These are phyloP conservation scores for Coemansia sp. DNA, from an alignment of 192 early-diverging fungal species.

Conservation along the genomic window DNA sequence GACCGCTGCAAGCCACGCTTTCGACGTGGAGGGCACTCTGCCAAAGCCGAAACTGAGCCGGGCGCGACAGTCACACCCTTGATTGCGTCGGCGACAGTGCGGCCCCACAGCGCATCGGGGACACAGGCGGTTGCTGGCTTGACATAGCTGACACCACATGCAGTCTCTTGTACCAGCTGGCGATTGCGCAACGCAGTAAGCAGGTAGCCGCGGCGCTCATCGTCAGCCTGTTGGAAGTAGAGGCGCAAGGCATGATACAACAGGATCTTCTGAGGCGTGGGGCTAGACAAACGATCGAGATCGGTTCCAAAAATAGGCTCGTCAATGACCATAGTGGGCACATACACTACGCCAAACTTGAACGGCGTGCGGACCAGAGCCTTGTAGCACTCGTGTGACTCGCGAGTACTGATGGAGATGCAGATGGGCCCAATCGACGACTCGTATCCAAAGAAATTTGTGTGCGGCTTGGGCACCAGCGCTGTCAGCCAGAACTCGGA, in stretches of 20 bases:
- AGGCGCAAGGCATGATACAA: slow-evolving; percentile 50
- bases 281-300: slow-evolving; percentile 46
- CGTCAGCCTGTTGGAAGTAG: slow-evolving; percentile 55
- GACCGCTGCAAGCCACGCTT: slow-evolving; percentile 47
- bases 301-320: slow-evolving; percentile 48
- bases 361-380: slow-evolving; percentile 50
- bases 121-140: background rate
- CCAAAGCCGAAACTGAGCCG: background rate
- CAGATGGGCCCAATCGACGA: slow-evolving; percentile 48
- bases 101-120: slow-evolving; percentile 27
- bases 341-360: slow-evolving; percentile 51
- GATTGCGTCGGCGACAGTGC: slow-evolving; percentile 2
- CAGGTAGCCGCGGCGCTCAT: slow-evolving; percentile 40
- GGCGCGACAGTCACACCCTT: background rate
- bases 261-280: slow-evolving; percentile 51
- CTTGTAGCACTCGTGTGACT: slow-evolving; percentile 55
- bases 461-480: slow-evolving; percentile 53
- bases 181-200: slow-evolving; percentile 45
- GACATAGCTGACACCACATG: slow-evolving; percentile 13
- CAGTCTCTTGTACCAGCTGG: slow-evolving; percentile 22
- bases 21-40: background rate
- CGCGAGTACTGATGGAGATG: slow-evolving; percentile 51
- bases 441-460: slow-evolving; percentile 55
- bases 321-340: slow-evolving; percentile 47
- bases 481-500: slow-evolving; percentile 55